A percentile compares a stretch with the other conserved stretches of the same genome.
These are phyloP conservation scores for Dissophora globulifera DNA, from an alignment of 192 early-diverging fungal genomes.

Conservation along the genomic window DNA sequence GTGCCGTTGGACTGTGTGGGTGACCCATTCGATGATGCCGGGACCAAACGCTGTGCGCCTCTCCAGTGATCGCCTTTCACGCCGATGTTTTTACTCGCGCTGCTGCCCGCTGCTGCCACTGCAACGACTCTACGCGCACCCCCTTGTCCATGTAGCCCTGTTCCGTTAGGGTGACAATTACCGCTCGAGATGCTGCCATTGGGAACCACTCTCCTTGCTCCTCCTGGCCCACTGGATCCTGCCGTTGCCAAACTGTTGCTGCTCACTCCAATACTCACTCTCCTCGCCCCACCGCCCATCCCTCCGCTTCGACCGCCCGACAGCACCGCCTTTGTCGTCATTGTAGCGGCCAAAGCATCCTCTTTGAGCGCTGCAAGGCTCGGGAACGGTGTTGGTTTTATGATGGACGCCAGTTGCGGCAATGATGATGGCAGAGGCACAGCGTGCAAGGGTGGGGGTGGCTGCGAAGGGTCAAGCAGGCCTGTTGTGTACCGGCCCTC, in stretches of 20 bases:
- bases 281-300: conserved; percentile 30
- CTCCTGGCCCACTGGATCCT: too few species aligned
- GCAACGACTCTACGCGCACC: conserved; percentile 10
- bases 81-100: background rate
- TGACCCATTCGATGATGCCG: background rate
- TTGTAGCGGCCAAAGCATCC: background rate
- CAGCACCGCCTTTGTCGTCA: background rate
- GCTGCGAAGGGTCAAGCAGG: conserved; percentile 5
- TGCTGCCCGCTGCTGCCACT: background rate
- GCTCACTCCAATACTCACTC: conserved; percentile 3
- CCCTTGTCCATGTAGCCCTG: background rate
- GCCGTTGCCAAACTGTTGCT: too few species aligned
- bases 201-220: too few species aligned
- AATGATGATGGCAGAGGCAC: too few species aligned
- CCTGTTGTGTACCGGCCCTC: conserved; percentile 31
- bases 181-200: too few species aligned
- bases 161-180: too few species aligned
- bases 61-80: conserved; percentile 1
- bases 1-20: too few species aligned
- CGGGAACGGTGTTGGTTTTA: conserved; percentile 7
- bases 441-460: too few species aligned
- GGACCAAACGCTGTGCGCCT: conserved; percentile 6
- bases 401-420: too few species aligned
- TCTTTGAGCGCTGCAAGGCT: conserved; percentile 1
- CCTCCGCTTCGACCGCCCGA: conserved; percentile 3